Evolutionary conservation across 306 rosid species (phyloP), one percentile per base, ranked within the genome.

Genomic region (Vicia villosa): DNA sequence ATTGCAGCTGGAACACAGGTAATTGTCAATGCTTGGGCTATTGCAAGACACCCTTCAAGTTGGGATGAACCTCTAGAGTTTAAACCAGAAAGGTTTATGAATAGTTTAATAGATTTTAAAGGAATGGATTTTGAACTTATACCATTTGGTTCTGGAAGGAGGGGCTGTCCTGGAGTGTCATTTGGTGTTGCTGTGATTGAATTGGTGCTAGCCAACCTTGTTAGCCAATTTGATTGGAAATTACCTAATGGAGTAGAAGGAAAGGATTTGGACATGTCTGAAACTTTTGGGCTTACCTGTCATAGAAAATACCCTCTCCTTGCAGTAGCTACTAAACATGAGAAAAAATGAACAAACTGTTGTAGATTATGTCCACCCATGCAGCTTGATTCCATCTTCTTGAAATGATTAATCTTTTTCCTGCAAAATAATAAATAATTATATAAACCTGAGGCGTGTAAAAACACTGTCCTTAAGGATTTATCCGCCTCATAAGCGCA

Each of bases 31-130:
- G 66, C 65, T 3, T 76, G 70, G 70, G 71, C 50, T 0, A 61
- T 76, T 76, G 71, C 22, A 40, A 61, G 70, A 51, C 75, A 76
- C 11, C 32, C 76, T 61, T 61, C 50, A 7, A 69, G 4, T 20
- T 76, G 80, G 80, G 59, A 76, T 4, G 50, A 51, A 5, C 75
- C 80, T 61, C 42, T 38, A 1, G 75, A 69, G 59, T 76, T 76
- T 45, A 62, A 69, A 30, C 80, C 80, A 19, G 80, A 76, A 32
- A 76, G 80, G 70, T 76, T 76, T 14, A 19, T 69, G 5, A 30
- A 21, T 10, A 76, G 66, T 16, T 69, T 66, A 47, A 47, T 16
- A 47, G 54, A 47, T 47, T 47, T 2, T 3, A 47, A 47, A 47
- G 54, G 54, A 47, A 15, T 16, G 22, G 11, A 47, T 47, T 47